phyloP scores from a whole-genome alignment of 805 yeast species.

The Yarrowia keelungensis region DNA sequence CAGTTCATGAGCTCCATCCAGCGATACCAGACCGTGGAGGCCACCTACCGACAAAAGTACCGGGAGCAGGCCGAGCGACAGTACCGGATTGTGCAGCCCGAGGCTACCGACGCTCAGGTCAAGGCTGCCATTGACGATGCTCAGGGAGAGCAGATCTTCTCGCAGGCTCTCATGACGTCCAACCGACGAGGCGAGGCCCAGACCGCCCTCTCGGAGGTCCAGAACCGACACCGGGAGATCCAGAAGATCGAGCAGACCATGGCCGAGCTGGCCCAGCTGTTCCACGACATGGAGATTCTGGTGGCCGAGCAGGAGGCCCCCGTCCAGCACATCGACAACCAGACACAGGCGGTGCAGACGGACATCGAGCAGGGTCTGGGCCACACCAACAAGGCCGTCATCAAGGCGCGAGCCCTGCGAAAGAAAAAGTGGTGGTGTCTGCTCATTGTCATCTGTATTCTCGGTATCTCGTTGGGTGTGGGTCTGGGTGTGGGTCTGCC shows the following conservation, averaged over 20 bases:
- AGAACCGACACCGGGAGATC: conserved; percentile 92
- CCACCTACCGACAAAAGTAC: conserved; percentile 81
- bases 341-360: conserved; percentile 81
- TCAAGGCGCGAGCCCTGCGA: conserved; percentile 86
- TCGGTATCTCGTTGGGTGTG: conserved; percentile 2
- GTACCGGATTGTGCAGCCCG: conserved; percentile 70
- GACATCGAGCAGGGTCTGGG: conserved; percentile 95
- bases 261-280: conserved; percentile 92
- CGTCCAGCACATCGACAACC: conserved; percentile 80
- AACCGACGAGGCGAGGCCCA: conserved; percentile 73
- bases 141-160: conserved; percentile 87
- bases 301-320: conserved; percentile 94
- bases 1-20: conserved; percentile 86
- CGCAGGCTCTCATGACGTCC: conserved; percentile 68
- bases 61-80: conserved; percentile 91
- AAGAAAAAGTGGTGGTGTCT: conserved; percentile 85
- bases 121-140: conserved; percentile 83
- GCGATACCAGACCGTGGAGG: conserved; percentile 85
- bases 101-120: conserved; percentile 74
- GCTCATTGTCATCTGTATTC: conserved; percentile 57
- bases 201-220: conserved; percentile 93
- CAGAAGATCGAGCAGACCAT: conserved; percentile 93
- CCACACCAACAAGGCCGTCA: conserved; percentile 88
- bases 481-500: conserved; percentile 25
- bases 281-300: conserved; percentile 94